These are phyloP conservation scores for Scolecobasidium constrictum DNA, from an alignment of 2,329 filamentous ascomycete species.

Conservation along the genomic window DNA sequence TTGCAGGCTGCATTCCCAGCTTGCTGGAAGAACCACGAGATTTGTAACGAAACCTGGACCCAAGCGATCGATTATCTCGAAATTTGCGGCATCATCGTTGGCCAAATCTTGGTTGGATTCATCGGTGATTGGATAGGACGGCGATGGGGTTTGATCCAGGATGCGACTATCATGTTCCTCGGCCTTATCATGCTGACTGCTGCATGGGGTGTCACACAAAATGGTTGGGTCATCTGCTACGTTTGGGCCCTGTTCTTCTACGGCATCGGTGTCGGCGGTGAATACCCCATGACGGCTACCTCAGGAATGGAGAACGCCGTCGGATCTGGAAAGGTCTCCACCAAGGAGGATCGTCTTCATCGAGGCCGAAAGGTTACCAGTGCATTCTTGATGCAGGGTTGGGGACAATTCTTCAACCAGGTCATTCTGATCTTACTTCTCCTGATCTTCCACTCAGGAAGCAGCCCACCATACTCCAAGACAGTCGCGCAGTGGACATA, in stretches of 20 bases:
- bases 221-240: constrained; percentile 97
- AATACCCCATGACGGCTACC: constrained; percentile 96
- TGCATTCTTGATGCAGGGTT: constrained; percentile 96
- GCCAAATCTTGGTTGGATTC: constrained; percentile 75
- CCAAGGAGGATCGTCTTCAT: constrained; percentile 85
- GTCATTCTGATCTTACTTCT: constrained; percentile 76
- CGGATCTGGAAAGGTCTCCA: constrained; percentile 76
- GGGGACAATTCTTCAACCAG: constrained; percentile 95
- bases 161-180: constrained; percentile 87
- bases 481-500: constrained; percentile 81
- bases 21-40: constrained; percentile 60
- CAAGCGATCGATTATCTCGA: constrained; percentile 82
- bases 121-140: constrained; percentile 75
- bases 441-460: constrained; percentile 78
- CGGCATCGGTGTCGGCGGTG: constrained; percentile 62
- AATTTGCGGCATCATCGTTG: constrained; percentile 83
- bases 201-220: constrained; percentile 74
- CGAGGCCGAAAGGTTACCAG: constrained; percentile 91
- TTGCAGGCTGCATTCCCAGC: constrained; percentile 63
- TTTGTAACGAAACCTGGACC: constrained; percentile 72
- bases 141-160: constrained; percentile 91
- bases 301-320: constrained; percentile 84
- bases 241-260: constrained; percentile 92
- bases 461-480: constrained; percentile 65
- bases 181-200: constrained; percentile 87